Evolutionary conservation across 441 rosid species (phyloP).

Genomic region (Pelargonium australe): DNA sequence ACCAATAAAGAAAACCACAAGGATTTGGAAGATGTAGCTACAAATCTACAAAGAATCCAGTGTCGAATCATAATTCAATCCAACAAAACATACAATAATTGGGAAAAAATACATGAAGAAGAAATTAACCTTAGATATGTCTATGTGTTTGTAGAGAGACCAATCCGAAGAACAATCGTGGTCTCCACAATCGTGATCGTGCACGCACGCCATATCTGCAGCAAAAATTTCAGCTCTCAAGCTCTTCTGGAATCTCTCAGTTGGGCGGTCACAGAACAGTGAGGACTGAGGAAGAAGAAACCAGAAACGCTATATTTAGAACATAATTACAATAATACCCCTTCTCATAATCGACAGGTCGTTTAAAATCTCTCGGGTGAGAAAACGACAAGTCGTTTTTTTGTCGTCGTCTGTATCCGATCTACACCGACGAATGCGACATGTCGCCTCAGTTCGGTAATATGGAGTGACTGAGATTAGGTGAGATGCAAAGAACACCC

Average conservation of each 20-base stretch:
- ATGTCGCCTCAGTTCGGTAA: too few relatives aligned
- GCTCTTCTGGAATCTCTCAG: background rate
- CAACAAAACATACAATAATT: background rate
- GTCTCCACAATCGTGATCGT: constrained; percentile 89
- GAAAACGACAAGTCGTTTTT: too few relatives aligned
- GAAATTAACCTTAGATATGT: constrained; percentile 61
- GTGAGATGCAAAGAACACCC: too few relatives aligned
- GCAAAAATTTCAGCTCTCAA: background rate
- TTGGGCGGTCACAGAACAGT: background rate
- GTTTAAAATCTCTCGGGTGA: too few relatives aligned
- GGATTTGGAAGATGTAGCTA: background rate
- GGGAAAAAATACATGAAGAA: background rate
- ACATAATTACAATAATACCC: background rate
- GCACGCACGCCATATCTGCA: constrained; percentile 68
- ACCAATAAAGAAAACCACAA: background rate
- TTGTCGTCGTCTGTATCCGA: too few relatives aligned
- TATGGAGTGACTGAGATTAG: too few relatives aligned
- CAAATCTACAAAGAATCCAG: background rate
- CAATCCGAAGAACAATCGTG: constrained; percentile 87
- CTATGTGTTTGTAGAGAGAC: constrained; percentile 94
- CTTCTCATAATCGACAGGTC: too few relatives aligned
- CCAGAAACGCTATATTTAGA: background rate
- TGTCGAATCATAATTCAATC: background rate
- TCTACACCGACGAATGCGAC: too few relatives aligned
- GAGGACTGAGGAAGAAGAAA: background rate